A percentile compares a stretch with the other conserved stretches of the same genome.
These are phyloP conservation scores for Talaromyces sp. DNA, from an alignment of 2,329 filamentous ascomycete species.

Conservation along the genomic window DNA sequence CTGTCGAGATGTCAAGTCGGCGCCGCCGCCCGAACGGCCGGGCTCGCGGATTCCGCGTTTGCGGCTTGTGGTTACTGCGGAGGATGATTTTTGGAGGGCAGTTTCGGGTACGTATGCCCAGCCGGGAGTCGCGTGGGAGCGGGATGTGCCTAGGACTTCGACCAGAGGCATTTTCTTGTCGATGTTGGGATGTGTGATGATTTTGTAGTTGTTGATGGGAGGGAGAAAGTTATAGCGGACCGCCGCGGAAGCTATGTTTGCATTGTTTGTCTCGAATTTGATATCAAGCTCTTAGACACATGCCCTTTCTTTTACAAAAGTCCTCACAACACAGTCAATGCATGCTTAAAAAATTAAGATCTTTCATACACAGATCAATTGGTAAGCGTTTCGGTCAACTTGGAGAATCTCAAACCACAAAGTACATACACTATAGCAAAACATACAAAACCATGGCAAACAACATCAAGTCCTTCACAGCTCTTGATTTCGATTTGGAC, in stretches of 20 bases:
- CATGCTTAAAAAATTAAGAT: background rate
- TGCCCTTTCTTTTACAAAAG: background rate
- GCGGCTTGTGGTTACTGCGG: slow-evolving; percentile 50
- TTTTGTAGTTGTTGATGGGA: background rate
- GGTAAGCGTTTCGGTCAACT: background rate
- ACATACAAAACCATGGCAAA: background rate
- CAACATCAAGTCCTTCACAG: background rate
- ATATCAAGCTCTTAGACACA: background rate
- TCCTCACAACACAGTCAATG: too few relatives aligned
- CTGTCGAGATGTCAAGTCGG: slow-evolving; percentile 73
- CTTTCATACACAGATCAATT: background rate
- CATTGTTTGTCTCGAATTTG: background rate
- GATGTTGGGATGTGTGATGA: background rate
- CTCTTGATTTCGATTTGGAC: background rate
- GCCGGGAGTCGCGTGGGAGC: slow-evolving; percentile 70
- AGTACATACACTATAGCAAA: background rate
- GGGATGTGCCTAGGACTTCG: slow-evolving; percentile 72
- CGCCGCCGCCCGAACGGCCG: slow-evolving; percentile 43
- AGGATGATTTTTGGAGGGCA: slow-evolving; percentile 56
- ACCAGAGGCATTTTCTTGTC: slow-evolving; percentile 61
- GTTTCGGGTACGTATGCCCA: slow-evolving; percentile 90
- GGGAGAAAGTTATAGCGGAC: background rate
- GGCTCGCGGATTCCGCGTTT: slow-evolving; percentile 69
- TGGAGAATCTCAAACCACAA: background rate
- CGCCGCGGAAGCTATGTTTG: background rate